Conservation (phyloP, 2,329 filamentous ascomycete genomes). For the Talaromyces albobiverticillius region DNA sequence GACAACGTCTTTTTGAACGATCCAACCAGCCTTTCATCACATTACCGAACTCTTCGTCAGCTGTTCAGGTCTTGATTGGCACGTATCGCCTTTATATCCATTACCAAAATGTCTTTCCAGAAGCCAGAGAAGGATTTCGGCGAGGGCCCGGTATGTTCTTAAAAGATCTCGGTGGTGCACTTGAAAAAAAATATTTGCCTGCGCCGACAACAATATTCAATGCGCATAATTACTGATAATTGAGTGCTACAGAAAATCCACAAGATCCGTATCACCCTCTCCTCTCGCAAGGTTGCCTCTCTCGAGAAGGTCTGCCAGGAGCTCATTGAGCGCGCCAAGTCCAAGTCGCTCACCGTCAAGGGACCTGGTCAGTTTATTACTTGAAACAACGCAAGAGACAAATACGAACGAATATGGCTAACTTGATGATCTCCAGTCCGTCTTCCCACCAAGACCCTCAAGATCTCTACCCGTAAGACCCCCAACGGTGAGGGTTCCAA, state of each 20-base stretch:
- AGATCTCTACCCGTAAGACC: constrained; percentile 98
- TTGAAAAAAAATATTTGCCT: neutral
- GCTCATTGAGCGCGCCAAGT: constrained; percentile 97
- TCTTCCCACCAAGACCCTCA: constrained; percentile 93
- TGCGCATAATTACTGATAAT: too few relatives aligned
- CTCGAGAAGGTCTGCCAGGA: constrained; percentile 98
- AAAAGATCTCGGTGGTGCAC: neutral
- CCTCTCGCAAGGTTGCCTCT: constrained; percentile 87
- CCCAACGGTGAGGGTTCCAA: constrained; percentile 99
- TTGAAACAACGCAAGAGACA: too few relatives aligned
- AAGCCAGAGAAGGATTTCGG: constrained; percentile 92
- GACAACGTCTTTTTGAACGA: neutral
- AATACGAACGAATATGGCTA: neutral
- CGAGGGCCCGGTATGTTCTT: constrained; percentile 75
- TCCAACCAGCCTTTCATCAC: constrained; percentile 65
- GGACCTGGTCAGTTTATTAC: constrained; percentile 56
- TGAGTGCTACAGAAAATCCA: constrained; percentile 93
- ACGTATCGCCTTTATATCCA: constrained; percentile 27
- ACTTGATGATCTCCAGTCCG: constrained; percentile 63
- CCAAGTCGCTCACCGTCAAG: constrained; percentile 98
- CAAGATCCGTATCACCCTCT: constrained; percentile 98
- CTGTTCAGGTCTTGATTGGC: constrained; percentile 82
- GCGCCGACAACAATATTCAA: neutral
- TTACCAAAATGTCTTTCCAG: constrained; percentile 80
- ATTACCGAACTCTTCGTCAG: constrained; percentile 64